Evolutionary conservation across 257 asterid genomes (phyloP).

Genomic region (Solanum gracilifrons): DNA sequence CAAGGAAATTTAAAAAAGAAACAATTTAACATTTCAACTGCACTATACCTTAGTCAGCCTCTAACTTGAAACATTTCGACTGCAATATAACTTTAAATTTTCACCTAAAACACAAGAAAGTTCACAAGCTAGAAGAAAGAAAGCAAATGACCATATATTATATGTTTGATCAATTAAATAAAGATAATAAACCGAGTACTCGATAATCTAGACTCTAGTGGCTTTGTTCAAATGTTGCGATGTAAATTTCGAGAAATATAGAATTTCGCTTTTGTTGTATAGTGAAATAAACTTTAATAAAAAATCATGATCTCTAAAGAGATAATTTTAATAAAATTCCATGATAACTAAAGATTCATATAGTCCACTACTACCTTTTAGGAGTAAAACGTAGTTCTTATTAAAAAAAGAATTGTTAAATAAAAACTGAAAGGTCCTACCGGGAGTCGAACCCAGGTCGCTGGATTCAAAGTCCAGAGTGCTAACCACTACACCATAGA

Average conservation of each 20-base stretch:
- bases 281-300: too few relatives aligned
- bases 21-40: not conserved
- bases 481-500: slow-evolving; percentile 93
- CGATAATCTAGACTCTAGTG: not conserved
- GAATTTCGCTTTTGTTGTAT: too few relatives aligned
- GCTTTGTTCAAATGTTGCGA: not conserved
- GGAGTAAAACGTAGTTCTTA: too few relatives aligned
- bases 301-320: too few relatives aligned
- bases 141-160: not conserved
- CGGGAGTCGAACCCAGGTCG: slow-evolving; percentile 99
- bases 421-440: slow-evolving; percentile 50
- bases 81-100: too few relatives aligned
- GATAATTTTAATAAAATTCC: too few relatives aligned
- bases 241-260: too few relatives aligned
- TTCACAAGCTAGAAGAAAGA: not conserved
- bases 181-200: not conserved
- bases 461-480: slow-evolving; percentile 99
- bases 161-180: not conserved
- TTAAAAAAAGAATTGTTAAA: too few relatives aligned
- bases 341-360: too few relatives aligned
- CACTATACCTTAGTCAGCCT: not conserved
- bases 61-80: too few relatives aligned
- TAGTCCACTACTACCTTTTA: too few relatives aligned
- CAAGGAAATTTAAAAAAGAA: not conserved
- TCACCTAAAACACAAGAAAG: not conserved